phyloP scores from a whole-genome alignment of 2,329 filamentous ascomycete genomes.

The Shiraia sp. region DNA sequence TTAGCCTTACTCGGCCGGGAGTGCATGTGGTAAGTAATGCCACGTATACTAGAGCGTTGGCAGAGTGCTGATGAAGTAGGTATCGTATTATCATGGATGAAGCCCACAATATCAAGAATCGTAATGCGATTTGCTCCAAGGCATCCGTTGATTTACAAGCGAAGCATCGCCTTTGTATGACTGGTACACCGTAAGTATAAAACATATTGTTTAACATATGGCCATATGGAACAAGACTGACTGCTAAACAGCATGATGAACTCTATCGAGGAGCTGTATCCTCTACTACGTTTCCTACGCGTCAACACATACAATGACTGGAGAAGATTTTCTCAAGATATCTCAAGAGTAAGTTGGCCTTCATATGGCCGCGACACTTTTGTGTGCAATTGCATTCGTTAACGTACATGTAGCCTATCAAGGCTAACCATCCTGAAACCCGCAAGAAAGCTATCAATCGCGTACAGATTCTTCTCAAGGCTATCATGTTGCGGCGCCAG shows the following conservation, averaged over 20 bases:
- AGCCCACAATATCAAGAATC: conserved; percentile 81
- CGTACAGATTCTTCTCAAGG: conserved; percentile 75
- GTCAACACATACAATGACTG: conserved; percentile 75
- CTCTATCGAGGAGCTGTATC: conserved; percentile 74
- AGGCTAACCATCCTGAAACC: conserved; percentile 39
- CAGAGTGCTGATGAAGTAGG: conserved; percentile 4
- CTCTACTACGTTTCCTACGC: conserved; percentile 74
- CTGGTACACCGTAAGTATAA: conserved; percentile 64
- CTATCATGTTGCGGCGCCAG: conserved; percentile 79
- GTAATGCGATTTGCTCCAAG: conserved; percentile 62
- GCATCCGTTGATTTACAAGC: conserved; percentile 64
- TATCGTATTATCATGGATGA: conserved; percentile 73
- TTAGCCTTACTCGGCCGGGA: conserved; percentile 60
- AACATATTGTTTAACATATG: background rate
- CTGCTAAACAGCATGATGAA: conserved; percentile 73
- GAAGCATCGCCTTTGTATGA: conserved; percentile 72
- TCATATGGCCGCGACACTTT: background rate
- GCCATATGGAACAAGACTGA: background rate
- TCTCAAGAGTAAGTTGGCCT: conserved; percentile 45
- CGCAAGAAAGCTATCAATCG: conserved; percentile 64
- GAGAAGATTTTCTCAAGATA: conserved; percentile 64
- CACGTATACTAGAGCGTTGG: background rate
- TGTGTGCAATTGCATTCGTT: conserved; percentile 30
- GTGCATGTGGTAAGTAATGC: conserved; percentile 55
- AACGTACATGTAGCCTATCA: conserved; percentile 41